A percentile compares a stretch with the other conserved stretches of the same genome.
These are phyloP conservation scores for Plasmodium blacklocki DNA, from an alignment of 169 alveolate species.

Conservation along the genomic window DNA sequence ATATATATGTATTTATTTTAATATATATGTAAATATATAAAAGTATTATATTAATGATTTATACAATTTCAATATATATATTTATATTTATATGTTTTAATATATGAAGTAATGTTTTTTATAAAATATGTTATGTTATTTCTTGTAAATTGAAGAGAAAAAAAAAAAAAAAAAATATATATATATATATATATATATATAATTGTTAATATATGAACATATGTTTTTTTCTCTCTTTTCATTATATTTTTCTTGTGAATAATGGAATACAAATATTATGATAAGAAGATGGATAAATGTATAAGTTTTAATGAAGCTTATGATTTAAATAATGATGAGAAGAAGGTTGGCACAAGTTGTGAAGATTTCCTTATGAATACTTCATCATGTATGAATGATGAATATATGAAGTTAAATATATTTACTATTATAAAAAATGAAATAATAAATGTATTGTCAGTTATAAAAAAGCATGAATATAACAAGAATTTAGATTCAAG, in stretches of 20 bases:
- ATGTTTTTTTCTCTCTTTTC: too few relatives aligned
- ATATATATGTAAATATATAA: too few relatives aligned
- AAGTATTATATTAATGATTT: too few relatives aligned
- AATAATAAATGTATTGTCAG: constrained; percentile 71
- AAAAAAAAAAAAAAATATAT: not conserved
- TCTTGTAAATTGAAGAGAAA: too few relatives aligned
- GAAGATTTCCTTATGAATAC: not conserved
- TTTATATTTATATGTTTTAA: too few relatives aligned
- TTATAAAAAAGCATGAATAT: constrained; percentile 71
- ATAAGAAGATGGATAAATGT: constrained; percentile 28
- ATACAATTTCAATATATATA: too few relatives aligned
- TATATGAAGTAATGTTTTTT: too few relatives aligned
- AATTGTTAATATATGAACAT: constrained; percentile 4
- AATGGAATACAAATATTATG: constrained; percentile 60
- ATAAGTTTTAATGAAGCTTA: constrained; percentile 1
- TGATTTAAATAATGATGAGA: constrained; percentile 5
- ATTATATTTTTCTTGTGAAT: constrained; percentile 3
- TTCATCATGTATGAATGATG: constrained; percentile 17
- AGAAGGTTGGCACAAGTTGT: not conserved
- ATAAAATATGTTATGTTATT: too few relatives aligned
- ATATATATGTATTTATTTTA: too few relatives aligned
- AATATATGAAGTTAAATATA: constrained; percentile 39
- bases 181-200: constrained; percentile 2
- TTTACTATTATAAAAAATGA: constrained; percentile 76
- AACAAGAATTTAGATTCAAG: constrained; percentile 74